A percentile compares a stretch with the other conserved stretches of the same genome.
Conservation (phyloP, 2,329 filamentous ascomycete genomes). For the Fusarium sp. region DNA sequence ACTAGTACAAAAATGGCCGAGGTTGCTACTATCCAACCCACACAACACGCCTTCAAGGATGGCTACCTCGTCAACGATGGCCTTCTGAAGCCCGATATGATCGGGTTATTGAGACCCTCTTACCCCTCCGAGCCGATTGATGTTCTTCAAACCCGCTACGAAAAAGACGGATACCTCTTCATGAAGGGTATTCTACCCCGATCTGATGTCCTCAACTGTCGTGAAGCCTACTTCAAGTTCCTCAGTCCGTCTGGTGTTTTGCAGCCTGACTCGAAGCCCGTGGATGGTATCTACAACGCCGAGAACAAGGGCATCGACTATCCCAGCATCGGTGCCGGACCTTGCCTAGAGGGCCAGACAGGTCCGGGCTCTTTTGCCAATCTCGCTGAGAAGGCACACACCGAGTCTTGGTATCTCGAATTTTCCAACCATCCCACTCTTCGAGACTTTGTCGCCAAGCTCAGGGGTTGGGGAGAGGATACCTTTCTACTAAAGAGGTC, state of each 20-base stretch:
- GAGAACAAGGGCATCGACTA: slow-evolving; percentile 14
- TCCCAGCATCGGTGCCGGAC: slow-evolving; percentile 21
- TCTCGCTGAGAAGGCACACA: slow-evolving; percentile 27
- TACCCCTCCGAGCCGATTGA: slow-evolving; percentile 4
- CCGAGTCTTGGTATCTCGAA: slow-evolving; percentile 19
- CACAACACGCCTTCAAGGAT: neutral
- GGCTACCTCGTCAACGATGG: slow-evolving; percentile 13
- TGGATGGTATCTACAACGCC: slow-evolving; percentile 21
- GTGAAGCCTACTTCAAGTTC: slow-evolving; percentile 23
- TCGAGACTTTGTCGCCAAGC: slow-evolving; percentile 6
- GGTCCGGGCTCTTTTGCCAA: slow-evolving; percentile 18
- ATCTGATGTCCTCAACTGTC: slow-evolving; percentile 14
- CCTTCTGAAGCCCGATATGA: slow-evolving; percentile 5
- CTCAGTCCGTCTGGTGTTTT: slow-evolving; percentile 14
- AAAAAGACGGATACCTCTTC: slow-evolving; percentile 15
- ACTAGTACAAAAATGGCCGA: neutral
- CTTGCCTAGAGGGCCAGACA: neutral
- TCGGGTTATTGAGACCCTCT: neutral
- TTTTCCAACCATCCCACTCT: slow-evolving; percentile 15
- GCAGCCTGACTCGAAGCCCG: neutral
- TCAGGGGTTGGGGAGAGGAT: slow-evolving; percentile 20
- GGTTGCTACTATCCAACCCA: neutral
- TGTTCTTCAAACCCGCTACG: slow-evolving; percentile 4
- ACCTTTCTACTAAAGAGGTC: slow-evolving; percentile 18
- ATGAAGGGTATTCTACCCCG: slow-evolving; percentile 22